Evolutionary conservation across 2,329 filamentous ascomycete species (phyloP).

Genomic region (Sclerotinia subarctica): DNA sequence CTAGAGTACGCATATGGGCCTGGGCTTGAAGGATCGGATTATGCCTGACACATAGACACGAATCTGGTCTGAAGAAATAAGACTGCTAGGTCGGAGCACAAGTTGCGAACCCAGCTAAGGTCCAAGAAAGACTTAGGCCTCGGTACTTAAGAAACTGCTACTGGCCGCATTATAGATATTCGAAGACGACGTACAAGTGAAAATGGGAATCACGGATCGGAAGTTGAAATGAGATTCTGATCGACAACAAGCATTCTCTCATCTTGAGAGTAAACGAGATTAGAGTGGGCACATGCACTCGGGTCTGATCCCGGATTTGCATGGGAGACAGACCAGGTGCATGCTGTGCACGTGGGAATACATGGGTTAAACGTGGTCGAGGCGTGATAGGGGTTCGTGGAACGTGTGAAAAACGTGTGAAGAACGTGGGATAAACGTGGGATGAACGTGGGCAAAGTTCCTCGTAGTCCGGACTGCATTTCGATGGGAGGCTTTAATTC

Average conservation of each 20-base stretch:
- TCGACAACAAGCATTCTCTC: neutral
- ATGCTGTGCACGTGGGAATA: neutral
- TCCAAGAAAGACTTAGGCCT: neutral
- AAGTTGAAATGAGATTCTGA: neutral
- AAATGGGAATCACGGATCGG: too few species aligned
- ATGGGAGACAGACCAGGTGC: neutral
- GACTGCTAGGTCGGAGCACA: neutral
- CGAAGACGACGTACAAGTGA: neutral
- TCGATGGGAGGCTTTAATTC: too few species aligned
- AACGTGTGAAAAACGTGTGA: neutral
- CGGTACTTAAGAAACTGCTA: neutral
- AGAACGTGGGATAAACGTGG: constrained; percentile 2
- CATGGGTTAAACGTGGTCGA: neutral
- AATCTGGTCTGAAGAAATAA: neutral
- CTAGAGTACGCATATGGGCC: neutral
- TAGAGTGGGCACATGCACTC: neutral
- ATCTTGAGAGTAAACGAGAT: neutral
- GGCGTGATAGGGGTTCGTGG: neutral
- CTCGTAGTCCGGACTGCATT: neutral
- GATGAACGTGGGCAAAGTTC: neutral
- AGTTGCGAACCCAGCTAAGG: neutral
- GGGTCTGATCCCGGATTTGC: neutral
- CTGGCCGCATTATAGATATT: too few species aligned
- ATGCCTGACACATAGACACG: neutral
- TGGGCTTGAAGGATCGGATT: neutral